Conservation (phyloP, 73 alveolate species). For the Paramecium octaurelia region DNA sequence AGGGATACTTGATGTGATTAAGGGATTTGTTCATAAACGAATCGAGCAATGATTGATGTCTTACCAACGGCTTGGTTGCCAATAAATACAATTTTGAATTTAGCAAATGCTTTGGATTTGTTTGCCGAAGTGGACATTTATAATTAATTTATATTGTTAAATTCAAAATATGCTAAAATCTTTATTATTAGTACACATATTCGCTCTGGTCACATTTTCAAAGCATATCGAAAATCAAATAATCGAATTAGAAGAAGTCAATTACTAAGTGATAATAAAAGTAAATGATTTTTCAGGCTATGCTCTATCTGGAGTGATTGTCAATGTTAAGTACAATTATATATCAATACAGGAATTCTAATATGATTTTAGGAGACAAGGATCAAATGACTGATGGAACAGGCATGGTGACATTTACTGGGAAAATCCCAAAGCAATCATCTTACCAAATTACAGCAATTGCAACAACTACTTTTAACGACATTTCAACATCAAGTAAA, state of each 20-base stretch:
- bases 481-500: neutral
- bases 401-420: neutral
- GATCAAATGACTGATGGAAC: neutral
- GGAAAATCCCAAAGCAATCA: neutral
- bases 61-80: constrained; percentile 94
- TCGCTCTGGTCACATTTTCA: neutral
- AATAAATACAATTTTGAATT: constrained; percentile 80
- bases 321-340: neutral
- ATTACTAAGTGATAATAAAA: neutral
- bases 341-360: neutral
- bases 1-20: constrained; percentile 16
- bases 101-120: constrained; percentile 50
- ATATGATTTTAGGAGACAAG: neutral
- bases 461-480: neutral
- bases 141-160: neutral
- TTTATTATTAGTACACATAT: neutral
- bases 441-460: neutral
- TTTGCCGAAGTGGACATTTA: neutral
- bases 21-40: constrained; percentile 73
- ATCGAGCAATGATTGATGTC: constrained; percentile 83
- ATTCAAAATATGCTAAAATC: neutral
- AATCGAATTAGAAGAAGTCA: neutral
- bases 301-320: neutral
- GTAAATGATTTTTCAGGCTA: neutral
- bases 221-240: neutral